These are phyloP conservation scores for Pestalotiopsis sp. DNA, from an alignment of 2,329 filamentous ascomycete genomes.

Conservation along the genomic window DNA sequence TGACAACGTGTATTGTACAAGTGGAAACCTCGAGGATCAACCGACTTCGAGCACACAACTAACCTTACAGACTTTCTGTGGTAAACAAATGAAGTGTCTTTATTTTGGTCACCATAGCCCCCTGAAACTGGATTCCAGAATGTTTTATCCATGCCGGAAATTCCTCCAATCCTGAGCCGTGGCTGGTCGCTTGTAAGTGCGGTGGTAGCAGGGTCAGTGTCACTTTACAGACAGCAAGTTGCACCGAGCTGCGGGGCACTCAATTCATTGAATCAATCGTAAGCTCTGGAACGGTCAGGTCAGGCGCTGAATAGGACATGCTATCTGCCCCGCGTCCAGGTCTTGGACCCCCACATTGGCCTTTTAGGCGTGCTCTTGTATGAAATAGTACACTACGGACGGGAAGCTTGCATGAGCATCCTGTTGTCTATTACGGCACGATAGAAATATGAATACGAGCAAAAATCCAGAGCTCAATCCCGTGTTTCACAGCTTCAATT, in stretches of 20 bases:
- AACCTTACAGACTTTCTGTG: neutral
- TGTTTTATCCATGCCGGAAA: neutral
- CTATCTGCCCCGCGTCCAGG: neutral
- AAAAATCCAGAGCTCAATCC: neutral
- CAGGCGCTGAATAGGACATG: neutral
- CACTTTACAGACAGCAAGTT: neutral
- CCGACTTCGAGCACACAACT: neutral
- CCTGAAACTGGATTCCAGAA: neutral
- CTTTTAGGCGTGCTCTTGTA: neutral
- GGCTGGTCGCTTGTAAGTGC: neutral
- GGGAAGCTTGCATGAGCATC: neutral
- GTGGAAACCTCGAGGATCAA: neutral
- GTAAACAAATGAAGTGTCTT: neutral
- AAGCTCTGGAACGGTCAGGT: neutral
- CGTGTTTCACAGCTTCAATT: neutral
- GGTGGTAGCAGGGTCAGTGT: neutral
- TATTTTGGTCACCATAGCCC: neutral
- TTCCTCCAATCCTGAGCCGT: conserved; percentile 7
- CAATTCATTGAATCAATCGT: neutral
- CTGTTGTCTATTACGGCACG: neutral
- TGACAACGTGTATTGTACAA: neutral
- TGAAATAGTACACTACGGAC: neutral
- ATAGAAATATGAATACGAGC: neutral
- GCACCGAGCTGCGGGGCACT: conserved; percentile 7
- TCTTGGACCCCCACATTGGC: neutral